Conservation (phyloP, 2,329 filamentous ascomycete genomes). For the Neurospora sp. region DNA sequence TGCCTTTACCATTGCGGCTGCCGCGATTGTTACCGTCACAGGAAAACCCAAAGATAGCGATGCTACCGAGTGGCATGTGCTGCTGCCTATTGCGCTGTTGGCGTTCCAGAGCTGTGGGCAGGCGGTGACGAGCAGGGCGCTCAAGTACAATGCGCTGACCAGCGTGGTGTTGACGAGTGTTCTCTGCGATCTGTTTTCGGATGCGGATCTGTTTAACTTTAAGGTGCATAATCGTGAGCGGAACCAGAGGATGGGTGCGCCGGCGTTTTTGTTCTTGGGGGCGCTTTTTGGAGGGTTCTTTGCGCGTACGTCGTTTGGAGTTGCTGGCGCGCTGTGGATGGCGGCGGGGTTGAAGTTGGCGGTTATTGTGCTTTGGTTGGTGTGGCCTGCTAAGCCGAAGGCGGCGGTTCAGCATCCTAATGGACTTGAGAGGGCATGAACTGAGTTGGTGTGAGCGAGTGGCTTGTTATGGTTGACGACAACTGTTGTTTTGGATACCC, state of each 20-base stretch:
- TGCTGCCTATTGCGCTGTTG: constrained; percentile 58
- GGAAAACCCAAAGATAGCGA: constrained; percentile 31
- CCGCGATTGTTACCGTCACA: constrained; percentile 40
- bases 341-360: constrained; percentile 45
- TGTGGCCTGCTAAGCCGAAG: constrained; percentile 40
- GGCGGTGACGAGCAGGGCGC: constrained; percentile 60
- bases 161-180: constrained; percentile 74
- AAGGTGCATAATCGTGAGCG: constrained; percentile 35
- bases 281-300: constrained; percentile 41
- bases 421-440: not conserved
- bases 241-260: constrained; percentile 41
- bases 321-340: constrained; percentile 49
- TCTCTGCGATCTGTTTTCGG: constrained; percentile 72
- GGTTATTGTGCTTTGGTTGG: constrained; percentile 48
- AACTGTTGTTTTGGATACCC: not conserved
- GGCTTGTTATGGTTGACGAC: not conserved
- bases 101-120: constrained; percentile 73
- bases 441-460: not conserved
- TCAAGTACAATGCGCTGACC: constrained; percentile 62
- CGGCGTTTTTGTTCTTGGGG: constrained; percentile 37
- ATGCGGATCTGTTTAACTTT: constrained; percentile 41
- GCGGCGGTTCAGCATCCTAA: not conserved
- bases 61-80: constrained; percentile 46
- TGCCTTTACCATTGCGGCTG: constrained; percentile 32
- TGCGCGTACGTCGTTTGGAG: constrained; percentile 37